Evolutionary conservation across 768 basidiomycete genomes (phyloP), one percentile per base, ranked within the genome.

Genomic region (Podaxis sp.): DNA sequence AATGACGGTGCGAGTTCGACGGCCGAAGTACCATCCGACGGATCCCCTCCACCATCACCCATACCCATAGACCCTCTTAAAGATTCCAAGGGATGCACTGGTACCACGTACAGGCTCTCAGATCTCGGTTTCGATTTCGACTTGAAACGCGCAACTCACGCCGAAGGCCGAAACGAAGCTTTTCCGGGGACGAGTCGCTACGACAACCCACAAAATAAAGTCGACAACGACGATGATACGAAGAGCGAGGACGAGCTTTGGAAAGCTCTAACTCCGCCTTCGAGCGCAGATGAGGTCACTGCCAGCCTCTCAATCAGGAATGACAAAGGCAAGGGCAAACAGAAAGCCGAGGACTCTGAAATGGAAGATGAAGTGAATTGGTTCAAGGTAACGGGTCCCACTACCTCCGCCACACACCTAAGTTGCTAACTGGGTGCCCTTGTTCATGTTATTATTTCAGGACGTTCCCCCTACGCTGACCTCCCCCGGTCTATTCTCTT

Each of bases 231-330:
- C n/a, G 58, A 38, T 28, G 48, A 26, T 4, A 4, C 40, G 26
- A 46, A 46, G n/a, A 44, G 40, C 13, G 56, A 57, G 20, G 58
- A 59, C 2, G 58, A 59, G 12, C 36, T 59, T 11, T 58, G 57
- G 57, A 50, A 50, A 4, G 20, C 48, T 26, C 20, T 52, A 0
- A 20, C 58, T 17, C 58, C 58, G 0, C 36, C 49, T 10, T 51
- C 48, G 22, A 59, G 58, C 22, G 37, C 20, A 22, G 54, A 48
- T 15, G 30, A 62, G 22, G 53, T 49, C 22, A 41, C 53, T 20
- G 40, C 12, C 3, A 46, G 33, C 26, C 30, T 48, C 30, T 55
- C 49, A 11, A 10, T 11, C 2, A 5, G 4, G 2, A 3, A 30
- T 1, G 60, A 36, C 24, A 55, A 46, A 22, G 41, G 15, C 12